Conservation (phyloP, 1,284 basidiomycete species). For the Neonothopanus nambi region DNA sequence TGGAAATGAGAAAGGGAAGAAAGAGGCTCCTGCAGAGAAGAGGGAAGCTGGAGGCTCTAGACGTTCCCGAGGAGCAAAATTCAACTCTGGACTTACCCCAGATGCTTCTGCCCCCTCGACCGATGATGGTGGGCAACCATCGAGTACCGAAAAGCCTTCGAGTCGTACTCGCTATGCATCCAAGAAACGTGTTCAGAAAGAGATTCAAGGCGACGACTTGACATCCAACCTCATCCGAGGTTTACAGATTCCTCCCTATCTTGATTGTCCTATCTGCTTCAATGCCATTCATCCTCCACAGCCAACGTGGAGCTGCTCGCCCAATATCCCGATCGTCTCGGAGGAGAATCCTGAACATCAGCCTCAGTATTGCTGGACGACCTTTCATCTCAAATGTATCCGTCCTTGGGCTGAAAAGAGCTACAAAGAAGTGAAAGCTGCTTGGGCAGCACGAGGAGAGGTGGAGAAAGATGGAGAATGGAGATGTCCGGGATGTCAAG, state of each 20-base stretch:
- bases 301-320: conserved; percentile 79
- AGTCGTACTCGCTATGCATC: neutral
- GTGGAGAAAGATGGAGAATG: conserved; percentile 65
- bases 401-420: conserved; percentile 77
- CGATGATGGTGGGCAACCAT: neutral
- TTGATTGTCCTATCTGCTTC: conserved; percentile 84
- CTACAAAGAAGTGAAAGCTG: conserved; percentile 74
- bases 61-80: conserved; percentile 6
- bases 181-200: neutral
- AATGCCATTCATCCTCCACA: conserved; percentile 69
- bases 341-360: conserved; percentile 29
- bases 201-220: conserved; percentile 49
- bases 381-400: conserved; percentile 83
- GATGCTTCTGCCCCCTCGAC: neutral
- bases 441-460: conserved; percentile 75
- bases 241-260: conserved; percentile 65
- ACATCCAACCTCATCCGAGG: conserved; percentile 66
- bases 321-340: conserved; percentile 43
- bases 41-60: neutral
- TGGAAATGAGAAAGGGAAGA: no score
- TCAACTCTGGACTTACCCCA: conserved; percentile 10
- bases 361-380: conserved; percentile 77
- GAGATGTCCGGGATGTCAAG: conserved; percentile 89
- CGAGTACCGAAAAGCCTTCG: no score
- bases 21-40: no score